These are phyloP conservation scores for Otatea glauca DNA, from an alignment of 176 grass and related monocot species.

Conservation along the genomic window DNA sequence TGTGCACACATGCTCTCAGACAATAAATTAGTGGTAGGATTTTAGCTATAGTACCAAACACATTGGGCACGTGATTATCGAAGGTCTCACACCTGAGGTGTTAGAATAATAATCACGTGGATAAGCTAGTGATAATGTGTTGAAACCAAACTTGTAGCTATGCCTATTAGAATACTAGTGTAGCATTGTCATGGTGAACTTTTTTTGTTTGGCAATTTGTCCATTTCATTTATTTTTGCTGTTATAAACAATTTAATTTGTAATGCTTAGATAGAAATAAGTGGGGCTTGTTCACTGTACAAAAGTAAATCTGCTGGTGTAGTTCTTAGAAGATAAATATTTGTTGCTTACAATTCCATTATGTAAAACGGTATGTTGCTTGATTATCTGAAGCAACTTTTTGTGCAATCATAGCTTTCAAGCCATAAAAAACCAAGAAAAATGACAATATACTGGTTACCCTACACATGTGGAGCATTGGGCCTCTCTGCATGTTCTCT, in stretches of 20 bases:
- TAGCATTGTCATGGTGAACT: background rate
- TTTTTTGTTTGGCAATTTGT: conserved; percentile 9
- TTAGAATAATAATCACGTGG: conserved; percentile 7
- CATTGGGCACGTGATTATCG: background rate
- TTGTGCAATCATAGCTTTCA: conserved; percentile 60
- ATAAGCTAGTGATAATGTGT: conserved; percentile 19
- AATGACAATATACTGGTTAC: conserved; percentile 77
- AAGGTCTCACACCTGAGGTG: background rate
- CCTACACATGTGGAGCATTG: conserved; percentile 84
- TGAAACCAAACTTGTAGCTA: conserved; percentile 3
- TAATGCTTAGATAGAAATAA: conserved; percentile 20
- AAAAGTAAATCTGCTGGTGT: background rate
- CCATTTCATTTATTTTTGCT: background rate
- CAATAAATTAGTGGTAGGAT: conserved; percentile 20
- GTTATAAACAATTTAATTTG: background rate
- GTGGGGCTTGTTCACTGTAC: background rate
- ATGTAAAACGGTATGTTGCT: conserved; percentile 21
- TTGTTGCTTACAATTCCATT: conserved; percentile 12
- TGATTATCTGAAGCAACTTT: conserved; percentile 29
- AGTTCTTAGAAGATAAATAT: background rate
- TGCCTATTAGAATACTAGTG: background rate
- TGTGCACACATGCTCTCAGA: conserved; percentile 10
- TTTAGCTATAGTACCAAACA: background rate
- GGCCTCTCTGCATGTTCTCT: conserved; percentile 85
- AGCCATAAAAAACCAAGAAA: conserved; percentile 69